Evolutionary conservation across 2,329 filamentous ascomycete species (phyloP).

Genomic region (Pestalotiopsis sp.): DNA sequence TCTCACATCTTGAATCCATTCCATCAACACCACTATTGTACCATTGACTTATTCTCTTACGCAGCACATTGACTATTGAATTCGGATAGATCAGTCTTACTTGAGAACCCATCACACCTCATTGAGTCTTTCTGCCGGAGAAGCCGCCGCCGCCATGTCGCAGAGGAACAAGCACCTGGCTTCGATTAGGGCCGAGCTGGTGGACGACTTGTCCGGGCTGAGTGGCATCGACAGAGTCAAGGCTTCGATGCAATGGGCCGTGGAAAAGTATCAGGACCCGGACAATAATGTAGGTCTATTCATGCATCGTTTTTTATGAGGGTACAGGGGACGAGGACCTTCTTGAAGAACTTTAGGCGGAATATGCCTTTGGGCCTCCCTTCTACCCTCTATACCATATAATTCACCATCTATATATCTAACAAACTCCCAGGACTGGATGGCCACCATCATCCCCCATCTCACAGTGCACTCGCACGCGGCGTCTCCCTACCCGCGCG

Average conservation of each 20-base stretch:
- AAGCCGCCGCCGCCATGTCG: not conserved
- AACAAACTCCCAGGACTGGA: slow-evolving; percentile 43
- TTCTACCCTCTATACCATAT: too few species aligned
- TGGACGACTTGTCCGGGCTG: not conserved
- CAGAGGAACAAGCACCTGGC: not conserved
- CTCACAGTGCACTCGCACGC: slow-evolving; percentile 40
- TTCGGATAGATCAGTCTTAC: too few species aligned
- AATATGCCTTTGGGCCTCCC: too few species aligned
- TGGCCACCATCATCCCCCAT: slow-evolving; percentile 39
- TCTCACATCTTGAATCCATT: not conserved
- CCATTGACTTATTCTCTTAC: not conserved
- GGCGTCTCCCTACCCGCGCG: slow-evolving; percentile 34
- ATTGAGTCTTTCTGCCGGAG: too few species aligned
- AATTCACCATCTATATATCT: not conserved
- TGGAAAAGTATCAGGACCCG: not conserved
- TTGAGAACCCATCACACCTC: not conserved
- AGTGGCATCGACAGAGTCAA: not conserved
- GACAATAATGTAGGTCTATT: not conserved
- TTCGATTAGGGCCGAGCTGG: not conserved
- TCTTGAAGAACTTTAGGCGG: too few species aligned
- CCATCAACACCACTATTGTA: not conserved
- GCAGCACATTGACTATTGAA: not conserved
- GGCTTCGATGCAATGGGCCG: not conserved
- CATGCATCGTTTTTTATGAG: accelerated
- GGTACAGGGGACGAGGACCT: too few species aligned